Evolutionary conservation across 208 protist species (phyloP), one percentile per base, ranked within the genome.

Genomic region (Herpetomonas muscarum): DNA sequence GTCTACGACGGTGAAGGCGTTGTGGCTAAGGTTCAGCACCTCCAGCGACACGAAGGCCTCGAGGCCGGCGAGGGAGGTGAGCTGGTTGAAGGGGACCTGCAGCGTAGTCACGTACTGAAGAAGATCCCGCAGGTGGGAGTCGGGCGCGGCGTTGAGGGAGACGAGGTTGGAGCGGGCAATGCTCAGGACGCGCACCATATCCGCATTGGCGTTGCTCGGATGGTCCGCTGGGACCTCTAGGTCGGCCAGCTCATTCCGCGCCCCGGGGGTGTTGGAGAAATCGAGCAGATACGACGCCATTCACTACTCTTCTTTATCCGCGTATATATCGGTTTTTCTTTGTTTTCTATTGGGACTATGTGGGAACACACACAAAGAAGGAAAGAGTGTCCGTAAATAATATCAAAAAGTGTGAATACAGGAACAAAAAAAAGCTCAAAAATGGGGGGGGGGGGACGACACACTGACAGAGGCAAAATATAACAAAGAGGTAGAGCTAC

Each of bases 11-110:
- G 63, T 70, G 10, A 95, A 22, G 15, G 32, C 25, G 60, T 95
- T 95, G 67, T 91, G 63, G 55, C 80, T 82, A 2, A 89, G 41
- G 64, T 95, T 74, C 10, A 95, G 73, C 37, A 85, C 68, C 68
- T 92, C 78, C 3, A 95, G 61, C 49, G 71, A 64, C 3, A 29
- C 17, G 54, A 92, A 90, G 17, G 54, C 44, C 10, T 90, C 88
- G 15, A 95, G 22, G 9, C 88, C 88, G 24, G 67, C 59, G 29
- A 95, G 51, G 12, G 45, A 74, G 50, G 56, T 66, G 6, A 95
- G 48, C 10, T 57, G 41, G 53, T 95, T 95, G 65, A 89, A 51
- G 1, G 85, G 67, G 0, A 67, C 80, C 4, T 70, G 61, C n/a
- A 95, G 79, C 25, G 70, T 73, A 12, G 79, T 90, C 22, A 94